Conservation (phyloP, 1,139 yeast species). For the Hansenula anomala region DNA sequence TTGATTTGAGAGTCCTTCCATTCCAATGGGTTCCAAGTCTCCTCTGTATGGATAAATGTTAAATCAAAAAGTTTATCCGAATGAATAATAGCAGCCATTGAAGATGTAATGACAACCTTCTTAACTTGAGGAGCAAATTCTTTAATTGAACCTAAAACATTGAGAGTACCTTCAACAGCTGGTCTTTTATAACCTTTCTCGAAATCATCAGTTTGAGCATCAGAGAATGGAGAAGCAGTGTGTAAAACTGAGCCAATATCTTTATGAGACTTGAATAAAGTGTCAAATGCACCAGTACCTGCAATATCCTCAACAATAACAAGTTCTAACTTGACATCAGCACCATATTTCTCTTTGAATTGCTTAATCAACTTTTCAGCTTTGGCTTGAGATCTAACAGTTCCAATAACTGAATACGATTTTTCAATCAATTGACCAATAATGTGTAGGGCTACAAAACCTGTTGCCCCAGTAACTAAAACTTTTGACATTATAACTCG, state of each 20-base stretch:
- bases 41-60: slow-evolving; percentile 30
- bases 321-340: slow-evolving; percentile 24
- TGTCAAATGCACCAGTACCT: slow-evolving; percentile 28
- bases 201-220: slow-evolving; percentile 23
- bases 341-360: slow-evolving; percentile 34
- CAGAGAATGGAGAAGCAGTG: slow-evolving; percentile 46
- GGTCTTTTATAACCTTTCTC: slow-evolving; percentile 13
- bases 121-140: slow-evolving; percentile 28
- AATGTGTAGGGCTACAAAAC: slow-evolving; percentile 45
- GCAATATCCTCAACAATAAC: slow-evolving; percentile 31
- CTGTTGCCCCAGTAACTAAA: slow-evolving; percentile 48
- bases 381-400: slow-evolving; percentile 41
- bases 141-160: slow-evolving; percentile 35
- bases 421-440: slow-evolving; percentile 27
- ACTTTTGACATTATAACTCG: slow-evolving; percentile 28
- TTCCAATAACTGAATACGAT: slow-evolving; percentile 53
- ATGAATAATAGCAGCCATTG: slow-evolving; percentile 51
- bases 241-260: slow-evolving; percentile 34
- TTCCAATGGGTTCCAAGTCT: slow-evolving; percentile 38
- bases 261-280: slow-evolving; percentile 34
- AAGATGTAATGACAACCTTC: slow-evolving; percentile 51
- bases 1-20: slow-evolving; percentile 23
- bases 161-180: slow-evolving; percentile 42
- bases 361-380: slow-evolving; percentile 27
- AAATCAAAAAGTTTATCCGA: slow-evolving; percentile 27